Conservation (phyloP, 176 grass and related monocot species). For the Carex myosuroides region DNA sequence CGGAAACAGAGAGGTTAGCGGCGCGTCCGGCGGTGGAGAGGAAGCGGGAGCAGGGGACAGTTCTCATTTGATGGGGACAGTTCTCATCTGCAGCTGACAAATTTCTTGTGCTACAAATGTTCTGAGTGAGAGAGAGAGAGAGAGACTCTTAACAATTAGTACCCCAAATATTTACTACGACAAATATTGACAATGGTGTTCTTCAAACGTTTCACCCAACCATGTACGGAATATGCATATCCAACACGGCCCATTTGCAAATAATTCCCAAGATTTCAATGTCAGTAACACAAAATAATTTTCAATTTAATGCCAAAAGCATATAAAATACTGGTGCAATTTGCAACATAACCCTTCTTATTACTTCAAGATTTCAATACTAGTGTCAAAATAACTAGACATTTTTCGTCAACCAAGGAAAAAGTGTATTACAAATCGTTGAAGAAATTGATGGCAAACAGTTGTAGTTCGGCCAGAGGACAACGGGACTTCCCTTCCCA, state of each 20-base stretch:
- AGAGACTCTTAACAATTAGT: not conserved
- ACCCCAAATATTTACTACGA: conserved; percentile 2
- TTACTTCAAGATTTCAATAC: not conserved
- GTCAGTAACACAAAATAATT: not conserved
- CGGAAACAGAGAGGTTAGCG: not conserved
- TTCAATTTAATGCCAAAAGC: not conserved
- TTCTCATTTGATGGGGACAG: not conserved
- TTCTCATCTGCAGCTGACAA: conserved; percentile 48
- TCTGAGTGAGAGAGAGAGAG: conserved; percentile 26
- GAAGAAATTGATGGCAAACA: conserved; percentile 43
- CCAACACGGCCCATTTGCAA: not conserved
- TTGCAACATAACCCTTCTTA: not conserved
- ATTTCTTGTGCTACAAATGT: conserved; percentile 57
- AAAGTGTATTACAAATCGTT: conserved; percentile 33
- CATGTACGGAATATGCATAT: not conserved
- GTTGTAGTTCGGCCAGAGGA: conserved; percentile 14
- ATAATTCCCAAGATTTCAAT: not conserved
- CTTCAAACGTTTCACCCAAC: not conserved
- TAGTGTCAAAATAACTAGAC: not conserved
- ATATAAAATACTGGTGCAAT: not conserved
- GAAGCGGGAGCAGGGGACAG: not conserved
- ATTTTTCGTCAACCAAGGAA: conserved; percentile 13
- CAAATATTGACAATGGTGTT: not conserved
- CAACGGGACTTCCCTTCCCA: conserved; percentile 26
- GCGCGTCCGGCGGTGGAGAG: not conserved